Evolutionary conservation across 1,284 basidiomycete genomes (phyloP).

Genomic region (Irpex lacteus): DNA sequence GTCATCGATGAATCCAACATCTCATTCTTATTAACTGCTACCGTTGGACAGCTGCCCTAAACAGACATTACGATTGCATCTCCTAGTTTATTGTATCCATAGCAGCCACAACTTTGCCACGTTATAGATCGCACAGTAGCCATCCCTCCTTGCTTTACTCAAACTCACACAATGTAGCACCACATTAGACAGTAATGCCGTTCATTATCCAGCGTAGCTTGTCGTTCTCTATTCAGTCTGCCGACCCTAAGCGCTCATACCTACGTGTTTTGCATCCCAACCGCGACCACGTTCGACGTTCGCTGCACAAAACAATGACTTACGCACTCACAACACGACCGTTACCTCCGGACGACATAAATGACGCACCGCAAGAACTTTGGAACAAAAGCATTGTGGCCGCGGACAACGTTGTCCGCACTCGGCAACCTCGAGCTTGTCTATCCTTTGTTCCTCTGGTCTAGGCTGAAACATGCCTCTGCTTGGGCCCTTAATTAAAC

Average conservation of each 20-base stretch:
- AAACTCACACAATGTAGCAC: not conserved
- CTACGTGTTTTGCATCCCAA: too few species aligned
- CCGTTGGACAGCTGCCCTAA: conserved; percentile 2
- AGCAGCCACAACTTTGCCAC: not conserved
- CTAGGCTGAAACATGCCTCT: not conserved
- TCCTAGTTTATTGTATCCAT: not conserved
- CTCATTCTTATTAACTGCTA: conserved; percentile 12
- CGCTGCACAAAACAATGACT: too few species aligned
- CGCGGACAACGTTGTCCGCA: not conserved
- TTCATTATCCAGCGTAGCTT: not conserved
- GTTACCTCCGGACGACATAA: not conserved
- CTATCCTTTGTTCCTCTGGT: not conserved
- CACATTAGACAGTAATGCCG: not conserved
- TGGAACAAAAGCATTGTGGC: not conserved
- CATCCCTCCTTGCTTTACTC: not conserved
- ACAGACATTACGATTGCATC: not conserved
- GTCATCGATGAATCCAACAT: conserved; percentile 4
- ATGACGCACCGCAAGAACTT: not conserved
- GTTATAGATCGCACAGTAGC: not conserved
- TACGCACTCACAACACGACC: not conserved
- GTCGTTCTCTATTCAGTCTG: too few species aligned
- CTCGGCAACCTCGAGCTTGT: not conserved
- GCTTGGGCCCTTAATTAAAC: not conserved
- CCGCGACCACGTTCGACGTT: not conserved
- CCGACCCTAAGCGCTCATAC: too few species aligned